These are phyloP conservation scores for Actinidia polygama DNA, from an alignment of 179 eudicot species.

Conservation along the genomic window DNA sequence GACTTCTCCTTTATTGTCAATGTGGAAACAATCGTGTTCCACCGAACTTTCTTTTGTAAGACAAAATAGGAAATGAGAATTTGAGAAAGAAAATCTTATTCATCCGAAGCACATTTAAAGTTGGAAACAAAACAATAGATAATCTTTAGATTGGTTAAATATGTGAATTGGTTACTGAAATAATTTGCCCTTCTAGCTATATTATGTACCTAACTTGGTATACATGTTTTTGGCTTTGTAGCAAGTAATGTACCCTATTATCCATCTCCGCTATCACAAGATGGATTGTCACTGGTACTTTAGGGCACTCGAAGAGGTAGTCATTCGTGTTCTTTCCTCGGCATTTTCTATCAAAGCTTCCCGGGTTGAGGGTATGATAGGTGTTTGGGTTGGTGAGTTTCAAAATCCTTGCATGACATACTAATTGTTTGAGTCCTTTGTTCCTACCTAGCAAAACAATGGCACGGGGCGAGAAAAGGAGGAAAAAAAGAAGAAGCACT, in stretches of 20 bases:
- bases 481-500: too few species aligned
- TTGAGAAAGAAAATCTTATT: not conserved
- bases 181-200: not conserved
- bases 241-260: slow-evolving; percentile 90
- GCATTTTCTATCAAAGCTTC: slow-evolving; percentile 72
- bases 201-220: not conserved
- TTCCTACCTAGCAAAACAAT: too few species aligned
- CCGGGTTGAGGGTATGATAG: slow-evolving; percentile 73
- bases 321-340: slow-evolving; percentile 76
- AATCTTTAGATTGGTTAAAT: not conserved
- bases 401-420: not conserved
- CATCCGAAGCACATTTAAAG: not conserved
- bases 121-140: not conserved
- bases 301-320: slow-evolving; percentile 90
- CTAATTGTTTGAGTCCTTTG: not conserved
- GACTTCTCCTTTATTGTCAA: not conserved
- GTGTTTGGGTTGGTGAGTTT: slow-evolving; percentile 95
- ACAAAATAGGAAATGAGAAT: not conserved
- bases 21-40: not conserved
- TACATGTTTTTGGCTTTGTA: slow-evolving; percentile 36
- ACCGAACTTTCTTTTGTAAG: not conserved
- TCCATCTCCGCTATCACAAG: slow-evolving; percentile 84
- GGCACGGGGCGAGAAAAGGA: too few species aligned
- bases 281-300: slow-evolving; percentile 99
- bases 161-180: not conserved